Evolutionary conservation across 176 grass and related monocot genomes (phyloP), one percentile per base, ranked within the genome.

Genomic region (Musa troglodytarum): DNA sequence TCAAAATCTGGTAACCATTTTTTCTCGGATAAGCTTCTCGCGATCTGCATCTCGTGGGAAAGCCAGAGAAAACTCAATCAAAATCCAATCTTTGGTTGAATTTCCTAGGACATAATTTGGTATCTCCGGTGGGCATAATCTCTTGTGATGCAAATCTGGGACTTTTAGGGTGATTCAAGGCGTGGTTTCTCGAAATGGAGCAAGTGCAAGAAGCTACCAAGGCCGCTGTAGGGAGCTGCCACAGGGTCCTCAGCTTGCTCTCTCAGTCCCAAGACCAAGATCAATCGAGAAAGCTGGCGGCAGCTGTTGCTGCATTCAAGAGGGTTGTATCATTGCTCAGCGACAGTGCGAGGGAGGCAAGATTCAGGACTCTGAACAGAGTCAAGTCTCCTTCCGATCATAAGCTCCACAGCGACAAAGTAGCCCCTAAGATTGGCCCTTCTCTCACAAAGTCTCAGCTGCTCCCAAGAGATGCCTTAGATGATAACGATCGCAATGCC

Each of bases 181-280:
- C 10, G 8, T 70, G 49, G 8, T 12, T 70, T 70, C 34, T 51
- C 51, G 19, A 52, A 25, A 99, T 99, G 95, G 81, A 99, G 76
- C 82, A 89, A 71, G 78, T 99, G 74, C 88, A 99, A 79, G 74
- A 28, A 78, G 95, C 91, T 10, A 99, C 89, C 68, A 86, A 69
- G 61, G 84, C 87, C 63, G 95, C 95, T 43, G 81, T 94, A 68
- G 88, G 87, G 88, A 89, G 81, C 61, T 94, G 95, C 81, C 81
- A 89, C 81, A 82, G 84, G 26, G 85, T 99, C 52, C 76, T 99
- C 23, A 79, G 63, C 64, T 72, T 99, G n/a, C 79, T 99, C 22
- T 75, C 82, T 5, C 85, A 89, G 78, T 78, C 89, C 61, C 81
- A 81, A 65, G 85, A 89, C 65, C 86, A 77, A 16, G 83, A 80